Base-by-base conservation (phyloP, 495 filamentous ascomycete species). In the Talaromyces proteolyticus region DNA sequence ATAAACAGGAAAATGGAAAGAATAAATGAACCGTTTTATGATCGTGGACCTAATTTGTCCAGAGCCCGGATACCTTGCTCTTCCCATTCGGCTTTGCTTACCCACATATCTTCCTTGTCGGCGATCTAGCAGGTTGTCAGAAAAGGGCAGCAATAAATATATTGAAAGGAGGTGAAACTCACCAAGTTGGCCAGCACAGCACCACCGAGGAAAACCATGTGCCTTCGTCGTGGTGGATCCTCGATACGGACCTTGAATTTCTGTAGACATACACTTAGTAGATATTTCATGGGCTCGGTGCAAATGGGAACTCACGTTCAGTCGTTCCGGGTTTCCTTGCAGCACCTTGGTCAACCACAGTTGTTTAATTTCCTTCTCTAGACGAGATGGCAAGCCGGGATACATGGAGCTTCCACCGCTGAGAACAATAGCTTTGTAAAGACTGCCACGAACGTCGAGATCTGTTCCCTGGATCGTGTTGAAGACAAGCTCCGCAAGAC, bases 191-290 rank as follows among this genome's bases (percentile, higher is more conserved):
- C 93, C 47, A 99, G 78, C 42, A 99, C 94, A 7, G 93, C 94
- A 61, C 93, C 93, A 51, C 93, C 93, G 49, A 97, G 68, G 81
- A 99, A 99, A 4, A 97, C 94, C 93, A 99, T 97, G 69, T 99
- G 94, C 63, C 91, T 81, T 65, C 93, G 81, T 70, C 93, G 80
- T 16, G 93, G 93, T 41, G 93, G 94, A 64, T 99, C 93, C 62
- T 99, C 94, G 68, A 99, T 96, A 63, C 93, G 83, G 34, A 97
- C 91, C 79, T 96, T 97, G 79, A 99, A 97, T 84, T 97, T 99
- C 84, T 88, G 60, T 46, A 53, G 46, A 17, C 11, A 26, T 16
- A 42, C 26, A 14, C 44, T 71, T 59, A 68, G 61, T 25, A 50
- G 10, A n/a, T n/a, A n/a, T n/a, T n/a, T n/a, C n/a, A n/a, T n/a